Evolutionary conservation across 805 yeast species (phyloP).

Genomic region (Candida quercuum): DNA sequence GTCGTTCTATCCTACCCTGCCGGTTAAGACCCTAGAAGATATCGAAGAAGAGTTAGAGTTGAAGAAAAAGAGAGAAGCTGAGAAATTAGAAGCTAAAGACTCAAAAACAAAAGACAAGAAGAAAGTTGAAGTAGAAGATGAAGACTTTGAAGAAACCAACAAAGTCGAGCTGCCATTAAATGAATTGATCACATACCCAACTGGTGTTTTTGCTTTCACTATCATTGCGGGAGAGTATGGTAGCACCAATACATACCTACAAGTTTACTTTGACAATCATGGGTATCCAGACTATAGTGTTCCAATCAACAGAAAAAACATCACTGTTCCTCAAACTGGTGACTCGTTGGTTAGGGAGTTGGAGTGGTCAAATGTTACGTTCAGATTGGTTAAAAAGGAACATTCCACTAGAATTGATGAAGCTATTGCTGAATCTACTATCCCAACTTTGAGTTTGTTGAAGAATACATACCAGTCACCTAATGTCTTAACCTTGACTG

Average conservation of each 20-base stretch:
- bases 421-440: conserved; percentile 51
- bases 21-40: conserved; percentile 76
- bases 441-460: conserved; percentile 64
- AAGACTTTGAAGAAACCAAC: conserved; percentile 27
- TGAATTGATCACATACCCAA: conserved; percentile 50
- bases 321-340: conserved; percentile 47
- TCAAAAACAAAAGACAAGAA: conserved; percentile 27
- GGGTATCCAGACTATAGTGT: conserved; percentile 62
- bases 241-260: conserved; percentile 58
- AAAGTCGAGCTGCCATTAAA: conserved; percentile 51
- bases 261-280: conserved; percentile 70
- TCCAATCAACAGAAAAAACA: conserved; percentile 34
- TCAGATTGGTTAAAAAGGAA: conserved; percentile 56
- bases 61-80: conserved; percentile 33
- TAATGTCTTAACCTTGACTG: conserved; percentile 47
- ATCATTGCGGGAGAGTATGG: conserved; percentile 53
- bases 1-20: conserved; percentile 79
- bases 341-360: conserved; percentile 76
- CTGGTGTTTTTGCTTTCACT: conserved; percentile 75
- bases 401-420: conserved; percentile 51
- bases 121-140: conserved; percentile 31
- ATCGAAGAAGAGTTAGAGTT: conserved; percentile 44
- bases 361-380: conserved; percentile 60
- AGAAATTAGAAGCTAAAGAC: conserved; percentile 19
- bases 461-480: conserved; percentile 62